Percentiles rank a stretch among this genome's conserved stretches.
These are phyloP conservation scores for Scutellaria galericulata DNA, from an alignment of 257 asterid species.

Conservation along the genomic window DNA sequence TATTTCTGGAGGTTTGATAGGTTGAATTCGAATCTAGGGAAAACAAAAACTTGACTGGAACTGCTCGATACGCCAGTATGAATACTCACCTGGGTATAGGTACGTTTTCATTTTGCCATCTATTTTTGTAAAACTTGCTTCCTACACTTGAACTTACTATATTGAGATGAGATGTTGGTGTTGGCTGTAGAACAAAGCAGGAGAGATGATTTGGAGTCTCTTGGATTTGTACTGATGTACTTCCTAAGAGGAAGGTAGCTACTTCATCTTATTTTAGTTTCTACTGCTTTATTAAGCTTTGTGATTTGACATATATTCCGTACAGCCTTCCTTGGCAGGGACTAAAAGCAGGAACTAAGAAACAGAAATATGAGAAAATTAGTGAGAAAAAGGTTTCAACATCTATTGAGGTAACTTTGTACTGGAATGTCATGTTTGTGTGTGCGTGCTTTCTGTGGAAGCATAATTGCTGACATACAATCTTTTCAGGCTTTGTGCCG, in stretches of 20 bases:
- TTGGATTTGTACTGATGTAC: conserved; percentile 93
- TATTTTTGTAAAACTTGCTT: conserved; percentile 23
- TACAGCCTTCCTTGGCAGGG: conserved; percentile 98
- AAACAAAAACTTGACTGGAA: conserved; percentile 96
- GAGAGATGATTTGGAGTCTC: conserved; percentile 99
- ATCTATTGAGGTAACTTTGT: conserved; percentile 79
- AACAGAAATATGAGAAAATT: conserved; percentile 93
- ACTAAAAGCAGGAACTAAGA: conserved; percentile 94
- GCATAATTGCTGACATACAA: conserved; percentile 31
- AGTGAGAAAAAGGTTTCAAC: conserved; percentile 96
- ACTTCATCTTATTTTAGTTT: conserved; percentile 30
- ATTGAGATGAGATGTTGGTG: conserved; percentile 27
- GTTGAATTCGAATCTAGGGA: conserved; percentile 54
- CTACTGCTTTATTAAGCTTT: conserved; percentile 33
- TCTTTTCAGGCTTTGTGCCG: conserved; percentile 74
- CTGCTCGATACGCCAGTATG: conserved; percentile 99
- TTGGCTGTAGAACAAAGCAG: conserved; percentile 83
- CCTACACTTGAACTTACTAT: not conserved
- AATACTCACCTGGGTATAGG: conserved; percentile 98
- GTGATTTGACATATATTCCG: conserved; percentile 46
- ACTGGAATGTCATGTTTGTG: conserved; percentile 29
- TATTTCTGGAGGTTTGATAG: conserved; percentile 11
- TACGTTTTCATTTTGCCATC: conserved; percentile 36
- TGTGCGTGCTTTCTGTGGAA: conserved; percentile 24
- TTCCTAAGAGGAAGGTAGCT: conserved; percentile 90